Base-by-base conservation (phyloP, 2,329 filamentous ascomycete species). In the Aspergillus sp. region DNA sequence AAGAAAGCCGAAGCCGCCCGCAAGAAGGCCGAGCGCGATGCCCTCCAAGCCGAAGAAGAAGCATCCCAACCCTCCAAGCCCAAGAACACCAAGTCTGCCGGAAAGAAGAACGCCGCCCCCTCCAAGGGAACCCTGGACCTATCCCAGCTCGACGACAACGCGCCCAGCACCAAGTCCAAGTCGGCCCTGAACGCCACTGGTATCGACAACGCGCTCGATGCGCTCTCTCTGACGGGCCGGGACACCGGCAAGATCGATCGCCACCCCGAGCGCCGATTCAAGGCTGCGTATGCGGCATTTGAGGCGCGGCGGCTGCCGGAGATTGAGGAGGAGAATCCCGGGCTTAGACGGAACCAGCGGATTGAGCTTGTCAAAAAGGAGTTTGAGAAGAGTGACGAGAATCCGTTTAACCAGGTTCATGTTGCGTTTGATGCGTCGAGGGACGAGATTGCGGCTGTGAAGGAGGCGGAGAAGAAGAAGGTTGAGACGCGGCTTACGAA, bases 201-300 rank as follows among this genome's bases (percentile, higher is more conserved):
- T 68, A 96, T 99, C 74, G 93, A 98, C 74, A 93, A 97, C 69
- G 92, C 92, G 0, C 85, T 98, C 50, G 93, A 97, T 68, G 92
- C 92, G 3, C 84, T 98, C 27, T 87, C 86, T 2, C 76, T 97
- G 52, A 85, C 85, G 3, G 76, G 75, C 25, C 76, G 80, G 41
- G 81, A 83, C 51, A 77, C 82, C 19, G 77, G 84, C 58, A 91
- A 95, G 80, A 76, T 99, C 58, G 95, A 99, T 72, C 84, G 87
- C 53, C 93, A 98, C 72, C 93, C 95, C 0, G 92, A 97, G 80
- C 82, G 90, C 59, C 82, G 95, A 52, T 95, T 88, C 80, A 90
- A 92, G 74, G 92, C 93, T 6, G 93, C 93, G 1, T 95, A 89
- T 70, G 84, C 89, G 19, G 88, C 85, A 41, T 99, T 85, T 70